phyloP scores from a whole-genome alignment of 257 asterid genomes.

The Primulina eburnea region DNA sequence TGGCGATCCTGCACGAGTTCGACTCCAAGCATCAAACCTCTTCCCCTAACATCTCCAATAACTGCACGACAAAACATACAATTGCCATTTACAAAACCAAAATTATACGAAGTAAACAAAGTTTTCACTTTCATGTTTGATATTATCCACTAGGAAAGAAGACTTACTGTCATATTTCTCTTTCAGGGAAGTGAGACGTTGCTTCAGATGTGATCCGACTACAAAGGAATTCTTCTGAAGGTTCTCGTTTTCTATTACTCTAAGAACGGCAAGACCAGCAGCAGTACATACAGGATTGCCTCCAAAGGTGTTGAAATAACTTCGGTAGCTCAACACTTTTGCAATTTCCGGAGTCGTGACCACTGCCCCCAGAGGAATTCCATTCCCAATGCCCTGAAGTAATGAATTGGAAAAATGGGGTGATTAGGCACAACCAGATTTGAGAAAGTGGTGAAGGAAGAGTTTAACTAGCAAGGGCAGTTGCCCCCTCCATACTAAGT shows the following conservation, averaged over 20 bases:
- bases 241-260: conserved; percentile 72
- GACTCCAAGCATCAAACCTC: conserved; percentile 86
- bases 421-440: too few relatives aligned
- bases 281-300: conserved; percentile 95
- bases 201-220: conserved; percentile 76
- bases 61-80: conserved; percentile 34
- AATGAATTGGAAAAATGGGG: neutral
- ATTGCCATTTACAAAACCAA: neutral
- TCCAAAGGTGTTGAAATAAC: conserved; percentile 85
- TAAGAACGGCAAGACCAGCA: conserved; percentile 87
- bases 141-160: neutral
- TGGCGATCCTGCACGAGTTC: conserved; percentile 82
- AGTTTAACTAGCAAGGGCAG: neutral
- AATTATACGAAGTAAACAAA: neutral
- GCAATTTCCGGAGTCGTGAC: conserved; percentile 88
- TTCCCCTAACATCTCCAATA: conserved; percentile 93
- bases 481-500: neutral
- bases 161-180: conserved; percentile 70
- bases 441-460: neutral
- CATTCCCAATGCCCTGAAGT: conserved; percentile 89
- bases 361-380: conserved; percentile 93
- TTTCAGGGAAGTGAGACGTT: conserved; percentile 54
- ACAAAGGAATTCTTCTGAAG: conserved; percentile 73
- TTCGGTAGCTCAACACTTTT: conserved; percentile 54
- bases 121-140: neutral